These are phyloP conservation scores for Colletotrichum sp. DNA, from an alignment of 2,329 filamentous ascomycete genomes.

Conservation along the genomic window DNA sequence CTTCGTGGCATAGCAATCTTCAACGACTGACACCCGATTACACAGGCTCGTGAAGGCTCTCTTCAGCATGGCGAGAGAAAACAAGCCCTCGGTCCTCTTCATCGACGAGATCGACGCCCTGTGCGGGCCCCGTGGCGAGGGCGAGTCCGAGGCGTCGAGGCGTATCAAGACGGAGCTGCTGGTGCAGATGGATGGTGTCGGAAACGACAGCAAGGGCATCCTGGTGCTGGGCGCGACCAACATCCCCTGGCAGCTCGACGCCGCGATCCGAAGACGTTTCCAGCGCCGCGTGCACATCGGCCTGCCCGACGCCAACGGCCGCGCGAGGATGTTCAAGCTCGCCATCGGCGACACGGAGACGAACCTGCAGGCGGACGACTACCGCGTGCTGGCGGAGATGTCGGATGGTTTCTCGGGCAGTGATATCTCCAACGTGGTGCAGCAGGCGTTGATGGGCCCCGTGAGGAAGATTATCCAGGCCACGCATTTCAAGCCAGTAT, in stretches of 20 bases:
- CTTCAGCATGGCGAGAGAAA: conserved; percentile 97
- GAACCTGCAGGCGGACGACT: conserved; percentile 79
- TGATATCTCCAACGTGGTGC: conserved; percentile 94
- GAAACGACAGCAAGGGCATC: conserved; percentile 92
- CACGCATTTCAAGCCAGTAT: conserved; percentile 94
- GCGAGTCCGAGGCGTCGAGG: conserved; percentile 95
- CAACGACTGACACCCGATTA: neutral
- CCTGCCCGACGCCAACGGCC: conserved; percentile 83
- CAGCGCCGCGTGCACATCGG: conserved; percentile 96
- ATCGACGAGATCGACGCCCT: conserved; percentile 98
- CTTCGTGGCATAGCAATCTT: neutral
- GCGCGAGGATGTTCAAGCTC: conserved; percentile 94
- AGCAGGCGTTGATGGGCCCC: conserved; percentile 96
- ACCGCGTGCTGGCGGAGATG: conserved; percentile 76
- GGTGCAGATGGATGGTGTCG: conserved; percentile 99
- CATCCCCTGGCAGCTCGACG: conserved; percentile 98
- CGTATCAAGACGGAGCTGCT: conserved; percentile 99
- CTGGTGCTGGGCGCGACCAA: conserved; percentile 96
- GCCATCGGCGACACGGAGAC: conserved; percentile 93
- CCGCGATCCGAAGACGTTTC: conserved; percentile 93
- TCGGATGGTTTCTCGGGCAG: conserved; percentile 95
- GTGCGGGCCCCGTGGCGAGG: conserved; percentile 89
- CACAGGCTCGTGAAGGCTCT: conserved; percentile 91
- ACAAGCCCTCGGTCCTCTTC: conserved; percentile 98
- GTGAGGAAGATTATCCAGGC: conserved; percentile 96